phyloP scores from a whole-genome alignment of 75 land plant species.

The Picea glauca region DNA sequence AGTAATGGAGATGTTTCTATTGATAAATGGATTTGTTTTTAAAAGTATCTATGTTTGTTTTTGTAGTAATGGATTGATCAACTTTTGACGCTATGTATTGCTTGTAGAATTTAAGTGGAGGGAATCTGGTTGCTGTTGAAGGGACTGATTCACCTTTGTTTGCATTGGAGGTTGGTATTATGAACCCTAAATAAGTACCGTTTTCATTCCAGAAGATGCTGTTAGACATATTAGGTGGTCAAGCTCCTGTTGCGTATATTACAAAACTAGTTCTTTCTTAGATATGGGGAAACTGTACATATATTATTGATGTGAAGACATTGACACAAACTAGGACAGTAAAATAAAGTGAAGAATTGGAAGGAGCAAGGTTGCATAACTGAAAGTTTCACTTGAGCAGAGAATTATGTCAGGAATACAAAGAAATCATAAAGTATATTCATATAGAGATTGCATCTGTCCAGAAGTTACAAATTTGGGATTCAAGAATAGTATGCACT shows the following conservation, averaged over 20 bases:
- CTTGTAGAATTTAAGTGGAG: constrained; percentile 77
- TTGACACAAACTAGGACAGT: neutral
- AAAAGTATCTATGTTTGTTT: neutral
- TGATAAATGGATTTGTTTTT: neutral
- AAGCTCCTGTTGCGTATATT: neutral
- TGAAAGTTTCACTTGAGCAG: neutral
- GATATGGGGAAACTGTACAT: neutral
- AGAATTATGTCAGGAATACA: neutral
- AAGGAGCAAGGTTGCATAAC: neutral
- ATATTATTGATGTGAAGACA: neutral
- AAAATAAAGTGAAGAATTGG: neutral
- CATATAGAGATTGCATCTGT: neutral
- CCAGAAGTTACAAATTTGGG: neutral
- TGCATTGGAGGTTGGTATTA: constrained; percentile 74
- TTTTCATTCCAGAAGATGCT: neutral
- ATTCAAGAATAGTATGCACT: neutral
- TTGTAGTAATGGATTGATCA: neutral
- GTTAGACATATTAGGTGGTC: neutral
- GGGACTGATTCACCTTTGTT: constrained; percentile 71
- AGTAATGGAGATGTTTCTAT: neutral
- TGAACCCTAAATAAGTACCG: neutral
- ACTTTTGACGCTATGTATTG: neutral
- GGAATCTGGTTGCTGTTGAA: constrained; percentile 72
- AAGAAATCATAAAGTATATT: neutral
- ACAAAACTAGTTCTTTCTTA: neutral